These are phyloP conservation scores for Neofusicoccum kwambonambiense DNA, from an alignment of 2,329 filamentous ascomycete genomes.

Conservation along the genomic window DNA sequence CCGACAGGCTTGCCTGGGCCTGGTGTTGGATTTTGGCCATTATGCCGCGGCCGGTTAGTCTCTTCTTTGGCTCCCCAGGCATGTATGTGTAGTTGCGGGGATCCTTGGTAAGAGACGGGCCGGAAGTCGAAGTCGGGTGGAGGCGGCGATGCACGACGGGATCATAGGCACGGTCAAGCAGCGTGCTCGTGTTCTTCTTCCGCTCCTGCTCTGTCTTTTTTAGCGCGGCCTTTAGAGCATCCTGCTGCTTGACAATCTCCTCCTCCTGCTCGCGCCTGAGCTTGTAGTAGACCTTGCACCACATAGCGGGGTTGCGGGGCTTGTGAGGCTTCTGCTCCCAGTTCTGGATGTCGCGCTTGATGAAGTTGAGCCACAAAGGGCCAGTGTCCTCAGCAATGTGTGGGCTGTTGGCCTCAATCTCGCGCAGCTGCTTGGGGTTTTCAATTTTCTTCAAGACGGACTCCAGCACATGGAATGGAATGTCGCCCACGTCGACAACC, in stretches of 20 bases:
- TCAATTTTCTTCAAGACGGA: slow-evolving; percentile 71
- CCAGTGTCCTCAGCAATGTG: slow-evolving; percentile 69
- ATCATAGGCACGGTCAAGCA: slow-evolving; percentile 6
- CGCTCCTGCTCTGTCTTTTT: slow-evolving; percentile 6
- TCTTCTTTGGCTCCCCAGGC: slow-evolving; percentile 16
- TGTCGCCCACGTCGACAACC: slow-evolving; percentile 68
- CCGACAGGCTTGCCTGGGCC: slow-evolving; percentile 9
- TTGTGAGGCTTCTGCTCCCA: slow-evolving; percentile 63
- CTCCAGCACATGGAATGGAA: slow-evolving; percentile 65
- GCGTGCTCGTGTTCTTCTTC: slow-evolving; percentile 17
- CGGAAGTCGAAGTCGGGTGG: neutral
- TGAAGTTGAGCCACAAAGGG: slow-evolving; percentile 77
- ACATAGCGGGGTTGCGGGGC: slow-evolving; percentile 66
- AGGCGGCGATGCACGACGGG: slow-evolving; percentile 4
- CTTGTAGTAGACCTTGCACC: slow-evolving; percentile 72
- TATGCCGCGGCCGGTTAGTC: slow-evolving; percentile 13
- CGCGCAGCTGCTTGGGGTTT: slow-evolving; percentile 67
- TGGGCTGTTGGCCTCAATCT: slow-evolving; percentile 72
- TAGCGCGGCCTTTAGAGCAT: slow-evolving; percentile 28
- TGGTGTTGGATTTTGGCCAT: slow-evolving; percentile 16
- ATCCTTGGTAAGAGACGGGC: neutral
- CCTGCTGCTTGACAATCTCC: slow-evolving; percentile 33
- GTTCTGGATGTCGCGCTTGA: slow-evolving; percentile 71
- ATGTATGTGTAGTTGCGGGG: slow-evolving; percentile 14
- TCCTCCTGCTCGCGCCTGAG: slow-evolving; percentile 41